Percentiles rank a stretch among this genome's conserved stretches.
Conservation (phyloP, 305 asterid genomes). For the Solanum aculeatissimum region DNA sequence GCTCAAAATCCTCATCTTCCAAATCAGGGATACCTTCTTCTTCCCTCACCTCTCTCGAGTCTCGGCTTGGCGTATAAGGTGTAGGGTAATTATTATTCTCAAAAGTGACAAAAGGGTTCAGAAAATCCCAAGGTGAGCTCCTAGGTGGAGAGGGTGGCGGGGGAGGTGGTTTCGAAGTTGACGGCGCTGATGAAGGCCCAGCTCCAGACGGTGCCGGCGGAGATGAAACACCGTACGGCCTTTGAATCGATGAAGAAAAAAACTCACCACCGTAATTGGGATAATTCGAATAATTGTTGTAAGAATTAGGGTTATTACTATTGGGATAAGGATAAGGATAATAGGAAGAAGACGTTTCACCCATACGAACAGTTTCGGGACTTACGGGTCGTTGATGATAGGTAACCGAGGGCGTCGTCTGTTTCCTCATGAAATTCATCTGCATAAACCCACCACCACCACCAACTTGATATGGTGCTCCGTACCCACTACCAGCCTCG, state of each 20-base stretch:
- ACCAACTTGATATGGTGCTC: neutral
- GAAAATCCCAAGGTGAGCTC: slow-evolving; percentile 75
- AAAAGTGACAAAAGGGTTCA: slow-evolving; percentile 75
- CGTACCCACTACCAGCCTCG: neutral
- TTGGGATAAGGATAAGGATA: slow-evolving; percentile 27
- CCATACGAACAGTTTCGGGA: slow-evolving; percentile 52
- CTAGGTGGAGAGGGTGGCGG: slow-evolving; percentile 91
- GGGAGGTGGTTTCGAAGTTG: slow-evolving; percentile 54
- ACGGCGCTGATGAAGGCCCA: neutral
- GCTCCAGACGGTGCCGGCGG: slow-evolving; percentile 2
- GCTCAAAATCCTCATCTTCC: slow-evolving; percentile 62
- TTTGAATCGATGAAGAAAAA: slow-evolving; percentile 30
- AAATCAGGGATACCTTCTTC: slow-evolving; percentile 98
- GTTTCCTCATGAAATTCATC: slow-evolving; percentile 65
- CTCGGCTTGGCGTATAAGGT: slow-evolving; percentile 59
- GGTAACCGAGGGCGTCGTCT: slow-evolving; percentile 54
- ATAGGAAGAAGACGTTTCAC: slow-evolving; percentile 48
- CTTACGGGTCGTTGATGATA: slow-evolving; percentile 63
- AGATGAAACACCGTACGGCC: slow-evolving; percentile 30
- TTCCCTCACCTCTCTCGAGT: slow-evolving; percentile 83
- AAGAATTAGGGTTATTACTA: slow-evolving; percentile 18
- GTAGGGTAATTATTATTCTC: slow-evolving; percentile 50
- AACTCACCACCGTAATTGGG: slow-evolving; percentile 30
- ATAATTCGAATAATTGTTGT: slow-evolving; percentile 10
- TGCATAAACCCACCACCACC: slow-evolving; percentile 30